Percentiles rank a stretch among this genome's conserved stretches.
phyloP scores from a whole-genome alignment of 2,329 filamentous ascomycete genomes.

The Paracamarosporium sp. region DNA sequence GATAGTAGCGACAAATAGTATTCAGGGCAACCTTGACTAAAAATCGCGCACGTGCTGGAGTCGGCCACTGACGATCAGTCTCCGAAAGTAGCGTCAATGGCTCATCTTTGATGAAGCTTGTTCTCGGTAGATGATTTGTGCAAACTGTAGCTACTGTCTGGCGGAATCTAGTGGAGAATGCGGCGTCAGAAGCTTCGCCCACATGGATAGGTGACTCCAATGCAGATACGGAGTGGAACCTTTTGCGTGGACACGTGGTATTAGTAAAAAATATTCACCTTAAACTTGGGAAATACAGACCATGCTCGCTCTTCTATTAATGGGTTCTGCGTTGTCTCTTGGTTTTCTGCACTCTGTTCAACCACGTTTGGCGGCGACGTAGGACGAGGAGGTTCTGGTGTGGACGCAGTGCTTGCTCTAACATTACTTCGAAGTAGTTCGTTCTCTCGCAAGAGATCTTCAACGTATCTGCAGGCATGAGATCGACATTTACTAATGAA shows the following conservation, averaged over 20 bases:
- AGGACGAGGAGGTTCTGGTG: not conserved
- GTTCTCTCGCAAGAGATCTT: constrained; percentile 39
- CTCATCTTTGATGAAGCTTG: constrained; percentile 39
- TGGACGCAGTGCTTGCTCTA: not conserved
- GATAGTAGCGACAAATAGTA: constrained; percentile 51
- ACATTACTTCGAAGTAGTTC: constrained; percentile 28
- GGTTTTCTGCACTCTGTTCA: constrained; percentile 13
- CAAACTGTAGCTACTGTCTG: constrained; percentile 34
- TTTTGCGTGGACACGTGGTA: not conserved
- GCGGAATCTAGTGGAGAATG: constrained; percentile 46
- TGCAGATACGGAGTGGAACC: constrained; percentile 38
- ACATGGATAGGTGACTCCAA: constrained; percentile 45
- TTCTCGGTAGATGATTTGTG: constrained; percentile 41
- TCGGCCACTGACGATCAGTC: constrained; percentile 48
- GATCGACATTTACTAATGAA: not conserved
- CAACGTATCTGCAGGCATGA: constrained; percentile 28
- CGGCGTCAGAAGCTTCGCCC: constrained; percentile 46
- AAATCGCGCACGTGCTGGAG: constrained; percentile 46
- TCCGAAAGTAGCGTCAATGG: constrained; percentile 44
- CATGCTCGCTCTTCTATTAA: constrained; percentile 45
- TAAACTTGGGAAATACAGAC: constrained; percentile 7
- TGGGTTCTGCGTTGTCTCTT: constrained; percentile 41
- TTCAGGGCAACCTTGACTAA: constrained; percentile 51
- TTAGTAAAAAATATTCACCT: not conserved
- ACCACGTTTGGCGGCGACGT: not conserved